Percentiles rank a stretch among this genome's conserved stretches.
Evolutionary conservation across 164 flowering plant species (phyloP).

Genomic region (Sedum album): DNA sequence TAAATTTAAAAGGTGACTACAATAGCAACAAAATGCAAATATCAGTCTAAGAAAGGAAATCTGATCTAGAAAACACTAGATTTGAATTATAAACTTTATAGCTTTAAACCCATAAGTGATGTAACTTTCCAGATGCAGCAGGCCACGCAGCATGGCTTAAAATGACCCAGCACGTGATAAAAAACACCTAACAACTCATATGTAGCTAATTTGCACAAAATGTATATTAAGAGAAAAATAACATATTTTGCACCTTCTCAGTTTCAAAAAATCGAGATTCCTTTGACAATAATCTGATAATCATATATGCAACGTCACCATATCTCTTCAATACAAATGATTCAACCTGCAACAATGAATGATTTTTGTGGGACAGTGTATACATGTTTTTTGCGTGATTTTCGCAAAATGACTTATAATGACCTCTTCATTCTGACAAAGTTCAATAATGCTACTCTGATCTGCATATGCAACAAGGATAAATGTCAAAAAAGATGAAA

Average conservation of each 20-base stretch:
- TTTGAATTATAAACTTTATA: background rate
- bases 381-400: background rate
- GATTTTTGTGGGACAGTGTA: background rate
- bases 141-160: background rate
- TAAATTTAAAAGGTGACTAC: background rate
- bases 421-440: conserved; percentile 71
- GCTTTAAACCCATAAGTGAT: background rate
- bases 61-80: background rate
- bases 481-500: background rate
- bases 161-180: background rate
- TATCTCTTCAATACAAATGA: conserved; percentile 61
- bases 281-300: conserved; percentile 56
- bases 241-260: conserved; percentile 43
- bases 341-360: conserved; percentile 48
- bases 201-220: background rate
- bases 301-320: conserved; percentile 61
- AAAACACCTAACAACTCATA: background rate
- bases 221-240: background rate
- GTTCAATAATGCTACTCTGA: conserved; percentile 49
- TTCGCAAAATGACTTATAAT: conserved; percentile 5
- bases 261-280: conserved; percentile 39
- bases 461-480: conserved; percentile 29
- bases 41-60: background rate
- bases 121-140: background rate
- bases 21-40: background rate